Evolutionary conservation across 1,284 basidiomycete genomes (phyloP), one percentile per base, ranked within the genome.

Genomic region (Kalmanozyma brasiliensis): DNA sequence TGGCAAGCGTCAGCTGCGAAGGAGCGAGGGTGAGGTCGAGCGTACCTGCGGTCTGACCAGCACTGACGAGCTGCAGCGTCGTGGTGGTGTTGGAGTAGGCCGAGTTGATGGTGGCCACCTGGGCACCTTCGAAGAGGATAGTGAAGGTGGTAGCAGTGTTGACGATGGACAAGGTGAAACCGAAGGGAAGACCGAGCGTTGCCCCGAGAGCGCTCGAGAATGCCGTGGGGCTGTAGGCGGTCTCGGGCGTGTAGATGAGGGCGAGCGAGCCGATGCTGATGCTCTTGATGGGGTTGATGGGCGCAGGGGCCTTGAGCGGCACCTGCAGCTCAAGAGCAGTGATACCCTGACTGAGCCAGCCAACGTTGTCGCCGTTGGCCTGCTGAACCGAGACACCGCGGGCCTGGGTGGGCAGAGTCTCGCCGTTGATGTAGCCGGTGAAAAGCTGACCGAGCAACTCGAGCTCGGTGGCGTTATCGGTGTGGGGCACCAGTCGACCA

Each of bases 391-490:
- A 68, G 4, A 72, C 80, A 33, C 90, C 90, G 4, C 82, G 84
- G 2, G 89, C 90, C 56, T 87, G 74, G 33, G 91, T 88, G 4
- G 84, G 85, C 2, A 89, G 87, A 9, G 79, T 81, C 34, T 88
- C 86, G 19, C 88, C 86, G 74, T 91, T 91, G 71, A 92, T 84
- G 81, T 90, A 91, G 49, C 87, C 86, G 14, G 89, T 90, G 80
- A 92, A 91, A 38, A 92, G 83, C 56, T 86, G 78, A 2, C 89
- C 89, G 47, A 91, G 82, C 16, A 82, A 74, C 8, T 84, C 84
- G 40, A 92, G 85, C 24, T 86, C 84, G 10, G 83, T 81, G 13
- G 85, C 65, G 26, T 83, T 78, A 61, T 83, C 83, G 17, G 84
- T 85, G 65, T 91, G 89, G 5, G 85, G 86, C 19, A 88, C 73